Evolutionary conservation across 2,329 filamentous ascomycete genomes (phyloP).

Genomic region (Fusarium succisae): DNA sequence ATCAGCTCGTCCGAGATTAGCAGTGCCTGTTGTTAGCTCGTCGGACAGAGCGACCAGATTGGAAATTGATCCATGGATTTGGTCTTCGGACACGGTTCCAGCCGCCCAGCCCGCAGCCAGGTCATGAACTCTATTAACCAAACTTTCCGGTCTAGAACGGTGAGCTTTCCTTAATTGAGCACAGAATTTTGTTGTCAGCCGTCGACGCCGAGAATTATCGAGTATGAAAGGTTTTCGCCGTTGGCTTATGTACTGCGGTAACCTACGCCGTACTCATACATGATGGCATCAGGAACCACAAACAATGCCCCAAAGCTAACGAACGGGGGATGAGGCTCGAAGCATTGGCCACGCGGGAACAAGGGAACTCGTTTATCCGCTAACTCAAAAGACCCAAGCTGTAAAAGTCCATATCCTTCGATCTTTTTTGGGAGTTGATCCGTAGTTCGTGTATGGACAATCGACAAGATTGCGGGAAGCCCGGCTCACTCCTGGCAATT

Average conservation of each 20-base stretch:
- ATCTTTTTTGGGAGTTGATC: slow-evolving; percentile 19
- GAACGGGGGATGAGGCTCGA: slow-evolving; percentile 12
- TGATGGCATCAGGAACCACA: slow-evolving; percentile 27
- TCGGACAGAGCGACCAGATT: slow-evolving; percentile 35
- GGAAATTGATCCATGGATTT: slow-evolving; percentile 30
- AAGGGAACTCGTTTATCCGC: slow-evolving; percentile 28
- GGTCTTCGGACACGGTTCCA: slow-evolving; percentile 23
- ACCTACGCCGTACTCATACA: not conserved
- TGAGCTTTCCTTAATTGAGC: slow-evolving; percentile 11
- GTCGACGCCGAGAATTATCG: slow-evolving; percentile 7
- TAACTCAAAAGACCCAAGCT: slow-evolving; percentile 26
- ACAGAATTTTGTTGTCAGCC: not conserved
- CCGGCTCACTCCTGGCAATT: not conserved
- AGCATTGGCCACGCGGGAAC: slow-evolving; percentile 40
- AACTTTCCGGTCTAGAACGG: slow-evolving; percentile 25
- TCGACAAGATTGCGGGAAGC: not conserved
- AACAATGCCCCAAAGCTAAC: not conserved
- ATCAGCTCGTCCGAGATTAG: slow-evolving; percentile 30
- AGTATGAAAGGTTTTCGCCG: not conserved
- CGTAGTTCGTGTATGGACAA: not conserved
- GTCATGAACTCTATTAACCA: slow-evolving; percentile 30
- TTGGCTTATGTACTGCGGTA: not conserved
- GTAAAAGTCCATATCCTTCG: slow-evolving; percentile 14
- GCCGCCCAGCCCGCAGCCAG: slow-evolving; percentile 21
- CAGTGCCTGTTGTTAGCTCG: slow-evolving; percentile 17